Evolutionary conservation across 2,329 filamentous ascomycete genomes (phyloP), one percentile per base, ranked within the genome.

Genomic region (Xylaria sp.): DNA sequence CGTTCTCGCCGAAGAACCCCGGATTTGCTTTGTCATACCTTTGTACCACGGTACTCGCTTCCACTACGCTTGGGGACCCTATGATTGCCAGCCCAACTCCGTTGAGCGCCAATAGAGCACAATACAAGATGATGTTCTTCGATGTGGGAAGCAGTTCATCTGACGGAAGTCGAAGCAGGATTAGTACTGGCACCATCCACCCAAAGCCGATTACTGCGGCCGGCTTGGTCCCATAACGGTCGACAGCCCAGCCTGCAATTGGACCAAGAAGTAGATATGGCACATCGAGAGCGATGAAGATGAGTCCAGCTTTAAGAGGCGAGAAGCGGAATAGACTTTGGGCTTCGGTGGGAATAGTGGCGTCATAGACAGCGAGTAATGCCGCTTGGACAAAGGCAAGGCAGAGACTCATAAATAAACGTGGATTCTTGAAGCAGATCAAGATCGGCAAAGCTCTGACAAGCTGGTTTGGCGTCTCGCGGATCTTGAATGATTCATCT

Each of bases 91-190:
- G 74, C 0, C 86, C 87, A 1, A 85, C 69, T 1, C 87, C 86
- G 68, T 78, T 87, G 82, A 58, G 82, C 10, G 74, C 75, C 4
- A 78, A 65, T n/a, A 76, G 41, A 5, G 73, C 73, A 59, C 72
- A 74, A 58, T 74, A 77, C 4, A 77, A 56, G 5, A 73, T 39
- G 32, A 76, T 56, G 45, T 74, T 76, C 9, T 59, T 53, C 3
- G 61, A 43, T 12, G 60, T 60, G n/a, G 58, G 46, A 0, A 70
- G 75, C 73, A 65, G 79, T 72, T 69, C 85, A 75, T 72, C 72
- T 75, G 90, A 85, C 1, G 83, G 85, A 52, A 91, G 79, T 60
- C 84, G 86, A 6, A 91, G 84, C 65, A 90, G 78, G 36, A 90
- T 79, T 75, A 89, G 90, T 1, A 85, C 84, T 30, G 90, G 68